phyloP scores from a whole-genome alignment of 805 yeast genomes.

The Ogataea salicorniae region DNA sequence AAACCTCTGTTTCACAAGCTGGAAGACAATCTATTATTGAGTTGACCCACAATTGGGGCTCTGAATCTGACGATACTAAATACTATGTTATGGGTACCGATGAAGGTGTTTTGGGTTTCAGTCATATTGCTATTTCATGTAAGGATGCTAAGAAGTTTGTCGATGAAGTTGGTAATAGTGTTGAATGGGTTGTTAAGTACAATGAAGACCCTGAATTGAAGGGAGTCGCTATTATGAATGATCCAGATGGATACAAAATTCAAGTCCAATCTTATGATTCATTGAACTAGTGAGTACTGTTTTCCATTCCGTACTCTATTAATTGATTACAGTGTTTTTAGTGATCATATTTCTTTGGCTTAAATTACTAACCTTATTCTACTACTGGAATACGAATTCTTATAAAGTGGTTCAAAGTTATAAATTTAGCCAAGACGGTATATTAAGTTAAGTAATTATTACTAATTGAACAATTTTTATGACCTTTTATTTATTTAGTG shows the following conservation, averaged over 20 bases:
- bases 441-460: too few species aligned
- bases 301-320: not conserved
- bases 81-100: conserved; percentile 76
- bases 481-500: too few species aligned
- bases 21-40: conserved; percentile 70
- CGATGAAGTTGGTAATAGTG: conserved; percentile 41
- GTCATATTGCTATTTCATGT: conserved; percentile 75
- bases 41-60: conserved; percentile 94
- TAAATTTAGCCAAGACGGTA: not conserved
- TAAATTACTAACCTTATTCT: not conserved
- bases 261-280: conserved; percentile 46
- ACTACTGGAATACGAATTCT: not conserved
- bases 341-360: not conserved
- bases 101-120: conserved; percentile 69
- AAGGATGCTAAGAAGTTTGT: conserved; percentile 57
- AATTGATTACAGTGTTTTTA: not conserved
- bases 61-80: conserved; percentile 67
- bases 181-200: conserved; percentile 53
- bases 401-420: not conserved
- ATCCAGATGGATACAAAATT: conserved; percentile 87
- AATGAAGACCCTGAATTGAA: conserved; percentile 49
- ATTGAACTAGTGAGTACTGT: conserved; percentile 16
- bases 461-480: too few species aligned
- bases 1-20: conserved; percentile 31
- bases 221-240: conserved; percentile 67